Evolutionary conservation across 176 grass and related monocot species (phyloP).

Genomic region (Chloris gayana): DNA sequence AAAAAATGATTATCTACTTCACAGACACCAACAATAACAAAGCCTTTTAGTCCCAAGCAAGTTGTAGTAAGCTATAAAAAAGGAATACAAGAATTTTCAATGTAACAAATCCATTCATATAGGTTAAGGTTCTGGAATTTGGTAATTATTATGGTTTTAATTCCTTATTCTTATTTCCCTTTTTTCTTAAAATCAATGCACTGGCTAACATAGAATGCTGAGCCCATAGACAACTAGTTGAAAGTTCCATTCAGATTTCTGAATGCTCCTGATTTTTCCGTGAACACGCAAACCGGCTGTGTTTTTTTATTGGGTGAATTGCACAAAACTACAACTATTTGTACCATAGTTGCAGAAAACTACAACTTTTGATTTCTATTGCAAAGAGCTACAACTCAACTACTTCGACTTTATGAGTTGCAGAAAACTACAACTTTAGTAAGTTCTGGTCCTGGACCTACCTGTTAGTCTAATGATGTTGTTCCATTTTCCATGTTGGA

Average conservation of each 20-base stretch:
- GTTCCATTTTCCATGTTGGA: too few relatives aligned
- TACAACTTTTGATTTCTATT: too few relatives aligned
- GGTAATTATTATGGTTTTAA: not conserved
- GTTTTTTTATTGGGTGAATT: too few relatives aligned
- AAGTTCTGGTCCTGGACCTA: too few relatives aligned
- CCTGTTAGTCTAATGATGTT: too few relatives aligned
- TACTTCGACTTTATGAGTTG: too few relatives aligned
- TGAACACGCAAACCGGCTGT: not conserved
- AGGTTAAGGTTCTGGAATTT: not conserved
- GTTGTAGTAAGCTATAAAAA: not conserved
- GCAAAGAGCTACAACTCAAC: too few relatives aligned
- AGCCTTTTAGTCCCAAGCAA: too few relatives aligned
- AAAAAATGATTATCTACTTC: conserved; percentile 11
- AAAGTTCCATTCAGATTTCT: conserved; percentile 18
- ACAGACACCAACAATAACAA: not conserved
- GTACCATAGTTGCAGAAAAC: too few relatives aligned
- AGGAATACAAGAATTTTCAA: conserved; percentile 13
- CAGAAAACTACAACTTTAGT: too few relatives aligned
- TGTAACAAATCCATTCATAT: conserved; percentile 13
- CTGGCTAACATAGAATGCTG: conserved; percentile 1
- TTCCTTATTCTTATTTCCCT: not conserved
- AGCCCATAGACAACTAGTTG: not conserved
- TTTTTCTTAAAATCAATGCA: not conserved
- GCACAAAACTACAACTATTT: too few relatives aligned
- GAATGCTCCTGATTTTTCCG: not conserved